Percentiles rank a stretch among this genome's conserved stretches.
phyloP scores from a whole-genome alignment of 2,329 filamentous ascomycete genomes.

The Cryoendolithus antarcticus region DNA sequence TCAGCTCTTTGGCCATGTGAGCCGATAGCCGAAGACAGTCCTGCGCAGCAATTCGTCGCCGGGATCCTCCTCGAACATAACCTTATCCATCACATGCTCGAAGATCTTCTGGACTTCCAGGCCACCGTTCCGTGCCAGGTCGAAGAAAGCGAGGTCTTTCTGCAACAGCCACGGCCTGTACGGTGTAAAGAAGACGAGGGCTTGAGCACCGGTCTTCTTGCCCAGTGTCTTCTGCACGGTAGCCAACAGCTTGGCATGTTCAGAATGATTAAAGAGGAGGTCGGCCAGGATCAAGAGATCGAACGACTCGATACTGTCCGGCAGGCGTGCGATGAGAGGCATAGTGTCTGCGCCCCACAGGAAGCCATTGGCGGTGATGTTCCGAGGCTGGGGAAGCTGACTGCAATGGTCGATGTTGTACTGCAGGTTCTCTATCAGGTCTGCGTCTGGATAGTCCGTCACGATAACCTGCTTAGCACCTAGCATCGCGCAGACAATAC shows the following conservation, averaged over 20 bases:
- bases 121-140: slow-evolving; percentile 55
- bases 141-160: slow-evolving; percentile 79
- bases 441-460: slow-evolving; percentile 78
- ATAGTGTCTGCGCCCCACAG: slow-evolving; percentile 64
- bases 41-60: slow-evolving; percentile 71
- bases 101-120: slow-evolving; percentile 69
- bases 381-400: slow-evolving; percentile 25
- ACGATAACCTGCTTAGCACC: slow-evolving; percentile 59
- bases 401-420: slow-evolving; percentile 57
- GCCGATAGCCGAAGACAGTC: slow-evolving; percentile 68
- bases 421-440: slow-evolving; percentile 65
- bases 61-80: slow-evolving; percentile 80
- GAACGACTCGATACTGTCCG: slow-evolving; percentile 40
- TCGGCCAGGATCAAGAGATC: slow-evolving; percentile 80
- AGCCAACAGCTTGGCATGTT: slow-evolving; percentile 65
- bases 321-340: slow-evolving; percentile 47
- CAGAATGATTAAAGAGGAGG: slow-evolving; percentile 79
- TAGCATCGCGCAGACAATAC: slow-evolving; percentile 61
- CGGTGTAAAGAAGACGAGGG: slow-evolving; percentile 86
- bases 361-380: slow-evolving; percentile 48
- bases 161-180: slow-evolving; percentile 84
- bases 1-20: slow-evolving; percentile 40
- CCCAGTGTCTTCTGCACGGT: slow-evolving; percentile 59
- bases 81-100: slow-evolving; percentile 69
- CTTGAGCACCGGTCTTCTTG: slow-evolving; percentile 42